Conservation (phyloP, 2,329 filamentous ascomycete species). For the Ophiostoma sp. region DNA sequence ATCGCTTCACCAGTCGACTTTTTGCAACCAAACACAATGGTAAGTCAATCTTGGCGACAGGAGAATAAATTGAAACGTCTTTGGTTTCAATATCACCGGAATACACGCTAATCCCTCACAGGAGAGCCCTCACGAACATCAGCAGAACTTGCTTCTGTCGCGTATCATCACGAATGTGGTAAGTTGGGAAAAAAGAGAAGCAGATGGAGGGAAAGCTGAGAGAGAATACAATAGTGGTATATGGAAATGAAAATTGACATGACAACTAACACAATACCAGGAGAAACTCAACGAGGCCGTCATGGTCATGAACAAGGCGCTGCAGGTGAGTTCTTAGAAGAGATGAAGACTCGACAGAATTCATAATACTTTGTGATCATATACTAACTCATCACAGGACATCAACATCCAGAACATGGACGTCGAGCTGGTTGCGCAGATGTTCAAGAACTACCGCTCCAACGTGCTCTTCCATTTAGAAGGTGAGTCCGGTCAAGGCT, state of each 20-base stretch:
- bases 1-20: background rate
- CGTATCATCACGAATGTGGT: constrained; percentile 98
- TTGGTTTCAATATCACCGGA: background rate
- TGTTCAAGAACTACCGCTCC: constrained; percentile 99
- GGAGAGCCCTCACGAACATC: constrained; percentile 97
- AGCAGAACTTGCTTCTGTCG: constrained; percentile 88
- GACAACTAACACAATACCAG: constrained; percentile 47
- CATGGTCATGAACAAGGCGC: constrained; percentile 85
- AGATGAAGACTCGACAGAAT: background rate
- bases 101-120: constrained; percentile 34
- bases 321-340: constrained; percentile 61
- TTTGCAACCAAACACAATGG: constrained; percentile 5
- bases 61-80: no score
- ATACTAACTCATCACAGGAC: constrained; percentile 56
- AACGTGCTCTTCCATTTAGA: constrained; percentile 97
- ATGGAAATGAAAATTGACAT: no score
- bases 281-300: constrained; percentile 97
- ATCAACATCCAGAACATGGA: constrained; percentile 99
- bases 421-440: constrained; percentile 93
- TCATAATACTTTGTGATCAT: background rate
- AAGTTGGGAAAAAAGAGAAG: constrained; percentile 45
- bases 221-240: no score
- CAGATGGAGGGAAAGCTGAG: background rate
- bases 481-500: constrained; percentile 56
- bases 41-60: background rate